Evolutionary conservation across 140 eudicot genomes (phyloP), one percentile per base, ranked within the genome.

Genomic region (Stevia rebaudiana): DNA sequence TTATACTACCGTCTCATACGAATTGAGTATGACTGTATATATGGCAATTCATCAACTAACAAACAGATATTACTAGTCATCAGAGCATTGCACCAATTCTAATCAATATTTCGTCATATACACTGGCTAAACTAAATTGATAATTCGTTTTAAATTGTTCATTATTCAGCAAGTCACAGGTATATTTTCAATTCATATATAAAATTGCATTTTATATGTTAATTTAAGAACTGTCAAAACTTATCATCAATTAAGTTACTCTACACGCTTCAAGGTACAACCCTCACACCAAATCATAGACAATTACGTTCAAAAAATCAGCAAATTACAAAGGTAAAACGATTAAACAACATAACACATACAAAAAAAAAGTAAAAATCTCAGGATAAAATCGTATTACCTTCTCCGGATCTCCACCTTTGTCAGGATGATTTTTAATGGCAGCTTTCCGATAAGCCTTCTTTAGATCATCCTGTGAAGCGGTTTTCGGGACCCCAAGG

Each of bases 401-500:
- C 79, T 80, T 80, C 63, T 76, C 79, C 23, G 82, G 82, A 68
- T 80, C 85, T 12, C 82, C 85, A 21, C 85, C 85, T 64, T 80
- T 80, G 25, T 80, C 85, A 56, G 82, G 87, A 31, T 78, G 87
- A 59, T 74, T 74, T 55, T 70, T 74, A 41, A 82, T 82, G 36
- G 83, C 83, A 3, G 83, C 81, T 51, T 82, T 82, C 13, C 82
- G 65, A 64, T 82, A 82, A 18, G 87, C 87, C 73, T 78, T 82
- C 71, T 78, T 82, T 6, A 82, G 59, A 30, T 82, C 87, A 53
- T 82, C 83, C 40, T 68, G 87, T 4, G 78, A 36, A 0, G 83
- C 83, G 25, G n/a, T 73, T 21, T 74, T 73, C 3, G 80, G 50
- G 7, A 81, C 86, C 11, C 78, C 86, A 13, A 81, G 49, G 36